Conservation (phyloP, 177 flowering plant species). For the Vitis hybrid region DNA sequence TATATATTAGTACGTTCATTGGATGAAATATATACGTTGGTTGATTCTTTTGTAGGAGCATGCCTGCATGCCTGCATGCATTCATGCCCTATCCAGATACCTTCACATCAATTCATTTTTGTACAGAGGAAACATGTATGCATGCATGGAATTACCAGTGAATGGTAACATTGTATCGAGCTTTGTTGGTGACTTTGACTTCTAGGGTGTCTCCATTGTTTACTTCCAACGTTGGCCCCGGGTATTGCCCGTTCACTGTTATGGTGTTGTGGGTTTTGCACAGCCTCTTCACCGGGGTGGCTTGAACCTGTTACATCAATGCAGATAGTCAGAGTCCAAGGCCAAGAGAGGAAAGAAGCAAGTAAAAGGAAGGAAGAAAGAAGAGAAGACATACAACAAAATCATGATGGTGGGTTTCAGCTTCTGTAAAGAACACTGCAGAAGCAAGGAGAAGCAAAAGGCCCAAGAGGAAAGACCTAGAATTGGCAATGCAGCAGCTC, state of each 20-base stretch:
- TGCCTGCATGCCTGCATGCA: constrained; percentile 1
- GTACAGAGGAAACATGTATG: background rate
- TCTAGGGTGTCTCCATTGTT: constrained; percentile 75
- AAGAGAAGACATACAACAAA: constrained; percentile 51
- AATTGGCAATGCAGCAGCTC: constrained; percentile 16
- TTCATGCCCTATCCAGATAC: constrained; percentile 2
- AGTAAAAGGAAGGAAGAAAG: background rate
- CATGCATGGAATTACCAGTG: constrained; percentile 62
- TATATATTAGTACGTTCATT: too few species aligned
- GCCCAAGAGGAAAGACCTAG: constrained; percentile 15
- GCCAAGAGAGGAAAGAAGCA: background rate
- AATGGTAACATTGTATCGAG: constrained; percentile 66
- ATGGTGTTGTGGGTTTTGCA: constrained; percentile 72
- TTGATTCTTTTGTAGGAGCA: too few species aligned
- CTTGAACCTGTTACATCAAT: constrained; percentile 58
- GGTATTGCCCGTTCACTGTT: constrained; percentile 85
- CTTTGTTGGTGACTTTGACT: constrained; percentile 64
- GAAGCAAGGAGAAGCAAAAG: constrained; percentile 29
- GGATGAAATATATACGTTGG: too few species aligned
- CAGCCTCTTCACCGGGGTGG: constrained; percentile 89
- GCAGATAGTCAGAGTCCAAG: background rate
- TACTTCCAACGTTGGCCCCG: constrained; percentile 82
- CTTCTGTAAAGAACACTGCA: constrained; percentile 22
- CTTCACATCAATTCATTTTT: background rate
- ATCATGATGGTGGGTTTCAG: constrained; percentile 45